Percentiles rank a stretch among this genome's conserved stretches.
Evolutionary conservation across 148 eudicot genomes (phyloP).

Genomic region (Rhododendron ferrugineum): DNA sequence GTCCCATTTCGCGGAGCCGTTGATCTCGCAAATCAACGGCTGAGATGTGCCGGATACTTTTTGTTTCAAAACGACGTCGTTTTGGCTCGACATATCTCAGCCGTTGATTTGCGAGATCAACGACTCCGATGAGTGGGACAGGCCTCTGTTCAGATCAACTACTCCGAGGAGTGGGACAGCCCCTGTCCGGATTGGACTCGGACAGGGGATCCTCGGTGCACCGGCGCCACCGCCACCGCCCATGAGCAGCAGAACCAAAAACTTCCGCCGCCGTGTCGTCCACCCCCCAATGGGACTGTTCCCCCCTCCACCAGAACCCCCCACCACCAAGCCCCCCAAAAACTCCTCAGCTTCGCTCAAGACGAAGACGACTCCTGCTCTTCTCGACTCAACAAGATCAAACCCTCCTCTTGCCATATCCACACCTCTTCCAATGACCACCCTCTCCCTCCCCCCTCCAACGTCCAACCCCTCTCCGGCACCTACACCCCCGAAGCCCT

Average conservation of each 20-base stretch:
- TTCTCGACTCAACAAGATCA: conserved; percentile 26
- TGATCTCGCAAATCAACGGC: too few relatives aligned
- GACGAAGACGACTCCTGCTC: conserved; percentile 28
- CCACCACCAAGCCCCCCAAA: conserved; percentile 39
- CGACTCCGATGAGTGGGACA: too few relatives aligned
- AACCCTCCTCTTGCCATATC: conserved; percentile 40
- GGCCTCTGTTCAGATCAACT: too few relatives aligned
- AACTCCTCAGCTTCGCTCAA: conserved; percentile 72
- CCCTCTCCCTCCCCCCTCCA: conserved; percentile 23
- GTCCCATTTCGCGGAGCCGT: too few relatives aligned
- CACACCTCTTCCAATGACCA: conserved; percentile 41
- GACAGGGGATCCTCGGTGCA: too few relatives aligned
- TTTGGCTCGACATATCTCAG: too few relatives aligned
- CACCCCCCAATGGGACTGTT: conserved; percentile 10
- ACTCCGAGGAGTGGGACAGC: too few relatives aligned
- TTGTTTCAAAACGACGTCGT: too few relatives aligned
- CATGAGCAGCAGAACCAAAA: conserved; percentile 45
- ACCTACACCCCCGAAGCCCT: conserved; percentile 77
- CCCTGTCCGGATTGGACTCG: too few relatives aligned
- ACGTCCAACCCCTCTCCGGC: conserved; percentile 80
- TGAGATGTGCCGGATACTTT: too few relatives aligned
- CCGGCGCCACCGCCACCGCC: background rate
- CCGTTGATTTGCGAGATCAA: too few relatives aligned
- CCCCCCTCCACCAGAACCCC: conserved; percentile 15
- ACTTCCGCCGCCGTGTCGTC: conserved; percentile 77